Percentiles rank a stretch among this genome's conserved stretches.
Conservation (phyloP, 495 filamentous ascomycete genomes). For the Talaromyces adpressus region DNA sequence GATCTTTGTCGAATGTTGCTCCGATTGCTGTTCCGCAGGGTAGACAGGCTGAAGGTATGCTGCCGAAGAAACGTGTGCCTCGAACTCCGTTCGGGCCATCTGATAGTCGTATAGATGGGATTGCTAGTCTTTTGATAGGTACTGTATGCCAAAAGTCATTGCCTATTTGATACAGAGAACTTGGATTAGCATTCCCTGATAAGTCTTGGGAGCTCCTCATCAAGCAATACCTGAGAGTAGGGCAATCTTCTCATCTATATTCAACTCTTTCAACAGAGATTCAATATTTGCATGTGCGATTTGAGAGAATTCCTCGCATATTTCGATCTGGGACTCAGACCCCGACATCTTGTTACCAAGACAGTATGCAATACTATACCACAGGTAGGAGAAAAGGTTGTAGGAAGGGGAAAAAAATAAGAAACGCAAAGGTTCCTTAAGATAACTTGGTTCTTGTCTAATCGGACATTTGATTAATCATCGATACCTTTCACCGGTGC, state of each 20-base stretch:
- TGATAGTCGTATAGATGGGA: constrained; percentile 59
- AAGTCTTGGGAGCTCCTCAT: background rate
- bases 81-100: constrained; percentile 72
- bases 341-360: background rate
- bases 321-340: background rate
- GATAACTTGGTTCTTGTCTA: too few relatives aligned
- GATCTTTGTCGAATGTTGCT: constrained; percentile 59
- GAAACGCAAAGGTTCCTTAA: too few relatives aligned
- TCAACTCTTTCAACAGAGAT: constrained; percentile 35
- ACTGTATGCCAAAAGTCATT: constrained; percentile 76
- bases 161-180: constrained; percentile 24
- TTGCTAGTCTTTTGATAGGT: constrained; percentile 56
- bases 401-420: too few relatives aligned
- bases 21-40: constrained; percentile 64
- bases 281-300: background rate
- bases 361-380: background rate
- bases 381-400: background rate
- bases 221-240: constrained; percentile 44
- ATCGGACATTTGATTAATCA: too few relatives aligned
- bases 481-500: too few relatives aligned
- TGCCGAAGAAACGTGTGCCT: constrained; percentile 65
- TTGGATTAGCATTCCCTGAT: too few relatives aligned
- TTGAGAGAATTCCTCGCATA: background rate
- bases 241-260: constrained; percentile 53
- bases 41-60: constrained; percentile 58